phyloP scores from a whole-genome alignment of 352 stramenopile species.

The Phytophthora cryptogea region DNA sequence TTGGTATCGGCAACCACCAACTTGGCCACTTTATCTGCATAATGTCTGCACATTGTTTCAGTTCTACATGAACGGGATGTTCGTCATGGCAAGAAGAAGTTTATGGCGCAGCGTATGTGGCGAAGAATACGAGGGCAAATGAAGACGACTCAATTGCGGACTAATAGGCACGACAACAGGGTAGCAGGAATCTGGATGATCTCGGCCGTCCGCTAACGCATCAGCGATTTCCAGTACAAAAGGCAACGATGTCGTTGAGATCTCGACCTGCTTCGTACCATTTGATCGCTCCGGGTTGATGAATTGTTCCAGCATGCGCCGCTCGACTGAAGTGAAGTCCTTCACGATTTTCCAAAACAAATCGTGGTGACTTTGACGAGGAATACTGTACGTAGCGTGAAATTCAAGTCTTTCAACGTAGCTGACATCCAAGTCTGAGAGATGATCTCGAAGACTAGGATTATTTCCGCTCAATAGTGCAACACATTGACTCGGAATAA shows the following conservation, averaged over 20 bases:
- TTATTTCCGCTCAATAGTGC: conserved; percentile 42
- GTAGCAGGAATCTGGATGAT: conserved; percentile 62
- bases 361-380: conserved; percentile 34
- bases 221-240: conserved; percentile 58
- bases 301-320: conserved; percentile 48
- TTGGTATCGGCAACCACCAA: too few relatives aligned
- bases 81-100: conserved; percentile 62
- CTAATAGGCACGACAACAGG: conserved; percentile 49
- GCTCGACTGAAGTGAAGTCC: conserved; percentile 54
- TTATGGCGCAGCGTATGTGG: conserved; percentile 54
- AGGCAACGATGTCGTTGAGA: neutral
- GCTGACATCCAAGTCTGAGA: conserved; percentile 42
- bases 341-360: conserved; percentile 53
- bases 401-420: conserved; percentile 33
- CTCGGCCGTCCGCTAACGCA: conserved; percentile 42
- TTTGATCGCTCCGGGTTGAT: conserved; percentile 33
- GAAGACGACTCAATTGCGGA: conserved; percentile 39
- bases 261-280: conserved; percentile 13
- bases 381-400: conserved; percentile 35
- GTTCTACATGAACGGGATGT: conserved; percentile 27
- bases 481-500: conserved; percentile 56
- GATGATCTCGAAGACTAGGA: conserved; percentile 29
- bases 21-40: too few relatives aligned
- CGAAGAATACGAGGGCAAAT: conserved; percentile 68
- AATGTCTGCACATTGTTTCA: too few relatives aligned